Percentiles rank a stretch among this genome's conserved stretches.
phyloP scores from a whole-genome alignment of 2,329 filamentous ascomycete genomes.

The Ceratocystis ficicola region DNA sequence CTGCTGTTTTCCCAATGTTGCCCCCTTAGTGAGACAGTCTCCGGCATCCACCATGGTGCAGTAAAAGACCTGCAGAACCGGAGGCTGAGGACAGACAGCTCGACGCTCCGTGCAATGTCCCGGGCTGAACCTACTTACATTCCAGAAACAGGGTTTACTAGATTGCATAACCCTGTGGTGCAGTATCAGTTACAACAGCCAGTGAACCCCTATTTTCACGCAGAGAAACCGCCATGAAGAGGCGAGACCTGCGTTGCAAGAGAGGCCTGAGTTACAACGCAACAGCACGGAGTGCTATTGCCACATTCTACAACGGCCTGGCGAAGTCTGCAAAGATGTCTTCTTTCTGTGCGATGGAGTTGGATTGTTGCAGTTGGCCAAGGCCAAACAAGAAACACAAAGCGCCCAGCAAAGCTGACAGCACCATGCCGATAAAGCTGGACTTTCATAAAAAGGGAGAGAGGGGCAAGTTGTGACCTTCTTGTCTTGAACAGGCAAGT shows the following conservation, averaged over 20 bases:
- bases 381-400: neutral
- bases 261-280: neutral
- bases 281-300: neutral
- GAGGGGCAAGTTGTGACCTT: neutral
- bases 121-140: neutral
- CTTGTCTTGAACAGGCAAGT: too few species aligned
- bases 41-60: neutral
- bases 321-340: neutral
- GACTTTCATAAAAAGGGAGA: neutral
- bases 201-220: neutral
- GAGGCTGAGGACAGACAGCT: neutral
- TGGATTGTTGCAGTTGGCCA: neutral
- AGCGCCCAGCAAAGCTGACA: neutral
- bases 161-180: neutral
- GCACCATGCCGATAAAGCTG: neutral
- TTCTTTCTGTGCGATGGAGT: neutral
- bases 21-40: neutral
- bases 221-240: conserved; percentile 1
- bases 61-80: neutral
- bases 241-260: neutral
- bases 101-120: neutral
- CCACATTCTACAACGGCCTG: neutral
- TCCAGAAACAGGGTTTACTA: neutral
- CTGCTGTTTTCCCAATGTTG: neutral
- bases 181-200: too few species aligned